A percentile compares a stretch with the other conserved stretches of the same genome.
phyloP scores from a whole-genome alignment of 805 yeast genomes.

The Hanseniaspora osmophila region DNA sequence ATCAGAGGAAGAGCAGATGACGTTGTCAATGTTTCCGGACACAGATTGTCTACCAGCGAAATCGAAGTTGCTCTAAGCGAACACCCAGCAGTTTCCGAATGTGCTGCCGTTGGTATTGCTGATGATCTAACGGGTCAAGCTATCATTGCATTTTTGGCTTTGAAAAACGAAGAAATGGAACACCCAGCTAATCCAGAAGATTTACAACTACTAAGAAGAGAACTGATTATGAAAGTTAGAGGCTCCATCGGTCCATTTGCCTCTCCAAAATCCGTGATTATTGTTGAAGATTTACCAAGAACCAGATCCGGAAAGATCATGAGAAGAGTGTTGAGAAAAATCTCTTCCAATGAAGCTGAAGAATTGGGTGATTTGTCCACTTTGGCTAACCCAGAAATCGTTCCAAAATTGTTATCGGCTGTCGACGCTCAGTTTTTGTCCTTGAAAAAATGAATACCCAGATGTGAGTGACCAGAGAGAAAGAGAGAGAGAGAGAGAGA shows the following conservation, averaged over 20 bases:
- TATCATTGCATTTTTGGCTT: conserved; percentile 83
- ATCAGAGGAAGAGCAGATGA: conserved; percentile 97
- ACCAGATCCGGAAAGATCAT: conserved; percentile 97
- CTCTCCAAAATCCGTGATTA: conserved; percentile 76
- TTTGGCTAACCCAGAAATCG: conserved; percentile 72
- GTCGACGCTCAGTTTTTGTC: conserved; percentile 33
- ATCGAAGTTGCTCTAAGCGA: conserved; percentile 84
- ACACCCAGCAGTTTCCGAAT: conserved; percentile 70
- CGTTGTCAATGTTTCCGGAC: conserved; percentile 95
- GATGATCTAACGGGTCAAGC: conserved; percentile 98
- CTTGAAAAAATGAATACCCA: conserved; percentile 8
- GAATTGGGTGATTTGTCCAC: conserved; percentile 89
- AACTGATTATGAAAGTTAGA: conserved; percentile 76
- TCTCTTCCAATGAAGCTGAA: conserved; percentile 82
- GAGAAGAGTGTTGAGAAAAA: conserved; percentile 93
- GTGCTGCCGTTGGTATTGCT: conserved; percentile 91
- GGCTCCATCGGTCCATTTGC: conserved; percentile 71
- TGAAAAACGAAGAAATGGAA: conserved; percentile 34
- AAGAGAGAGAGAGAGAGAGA: no score
- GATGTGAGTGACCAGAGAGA: no score
- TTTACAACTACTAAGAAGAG: conserved; percentile 49
- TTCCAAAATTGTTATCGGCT: conserved; percentile 57
- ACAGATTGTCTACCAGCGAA: conserved; percentile 95
- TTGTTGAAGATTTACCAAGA: conserved; percentile 90
- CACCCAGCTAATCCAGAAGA: conserved; percentile 21